These are phyloP conservation scores for Clavispora santaluciae DNA, from an alignment of 805 yeast species.

Conservation along the genomic window DNA sequence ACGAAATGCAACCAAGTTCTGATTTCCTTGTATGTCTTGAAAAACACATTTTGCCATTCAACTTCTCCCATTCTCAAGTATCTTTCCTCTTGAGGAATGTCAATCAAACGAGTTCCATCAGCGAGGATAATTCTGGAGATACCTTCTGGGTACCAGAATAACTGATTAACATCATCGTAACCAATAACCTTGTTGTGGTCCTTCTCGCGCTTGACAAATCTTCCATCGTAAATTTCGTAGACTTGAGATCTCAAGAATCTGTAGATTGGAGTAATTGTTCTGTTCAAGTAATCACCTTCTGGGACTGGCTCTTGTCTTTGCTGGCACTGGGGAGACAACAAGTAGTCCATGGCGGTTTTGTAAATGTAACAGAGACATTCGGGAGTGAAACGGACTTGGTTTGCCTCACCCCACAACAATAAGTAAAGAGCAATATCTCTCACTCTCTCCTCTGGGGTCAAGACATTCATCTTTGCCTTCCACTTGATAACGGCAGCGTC, in stretches of 20 bases:
- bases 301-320: constrained; percentile 79
- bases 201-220: constrained; percentile 77
- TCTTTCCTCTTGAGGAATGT: constrained; percentile 85
- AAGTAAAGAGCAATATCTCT: constrained; percentile 74
- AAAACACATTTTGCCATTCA: constrained; percentile 84
- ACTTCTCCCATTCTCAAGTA: constrained; percentile 87
- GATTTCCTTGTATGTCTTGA: constrained; percentile 69
- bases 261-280: constrained; percentile 89
- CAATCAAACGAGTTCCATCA: constrained; percentile 90
- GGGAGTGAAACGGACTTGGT: constrained; percentile 88
- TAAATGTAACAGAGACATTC: constrained; percentile 84
- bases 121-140: constrained; percentile 85
- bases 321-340: constrained; percentile 85
- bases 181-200: constrained; percentile 81
- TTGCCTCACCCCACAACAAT: constrained; percentile 86
- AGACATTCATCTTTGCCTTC: constrained; percentile 73
- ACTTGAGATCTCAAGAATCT: constrained; percentile 75
- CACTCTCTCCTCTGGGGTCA: constrained; percentile 73
- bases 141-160: constrained; percentile 99
- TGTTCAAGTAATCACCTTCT: constrained; percentile 86
- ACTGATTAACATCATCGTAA: constrained; percentile 97
- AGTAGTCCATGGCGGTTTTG: constrained; percentile 91
- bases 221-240: constrained; percentile 75
- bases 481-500: constrained; percentile 84
- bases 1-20: constrained; percentile 75